A percentile compares a stretch with the other conserved stretches of the same genome.
Evolutionary conservation across 2,329 filamentous ascomycete genomes (phyloP).

Genomic region (Alternaria arbusti): DNA sequence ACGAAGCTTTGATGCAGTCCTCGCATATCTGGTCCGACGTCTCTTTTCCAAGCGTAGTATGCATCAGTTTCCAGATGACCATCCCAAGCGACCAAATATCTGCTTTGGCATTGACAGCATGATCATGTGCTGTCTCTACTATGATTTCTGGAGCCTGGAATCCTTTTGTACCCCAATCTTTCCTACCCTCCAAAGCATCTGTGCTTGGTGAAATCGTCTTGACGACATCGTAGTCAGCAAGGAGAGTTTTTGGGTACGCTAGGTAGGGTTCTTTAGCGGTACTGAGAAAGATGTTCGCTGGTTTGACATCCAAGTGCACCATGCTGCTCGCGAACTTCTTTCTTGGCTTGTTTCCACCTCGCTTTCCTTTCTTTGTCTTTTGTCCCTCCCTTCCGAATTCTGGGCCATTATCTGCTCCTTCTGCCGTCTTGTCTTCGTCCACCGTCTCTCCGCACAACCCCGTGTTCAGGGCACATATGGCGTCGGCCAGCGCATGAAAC

Average conservation of each 20-base stretch:
- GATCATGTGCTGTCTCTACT: background rate
- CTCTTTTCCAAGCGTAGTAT: background rate
- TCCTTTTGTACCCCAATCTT: background rate
- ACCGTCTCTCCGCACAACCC: background rate
- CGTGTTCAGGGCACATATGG: background rate
- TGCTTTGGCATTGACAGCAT: background rate
- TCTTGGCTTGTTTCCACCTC: background rate
- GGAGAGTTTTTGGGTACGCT: background rate
- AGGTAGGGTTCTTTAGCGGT: background rate
- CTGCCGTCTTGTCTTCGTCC: background rate
- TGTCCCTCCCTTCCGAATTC: background rate
- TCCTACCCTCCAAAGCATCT: background rate
- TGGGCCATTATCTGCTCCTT: background rate
- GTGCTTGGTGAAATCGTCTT: background rate
- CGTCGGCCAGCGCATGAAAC: background rate
- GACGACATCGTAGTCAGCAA: background rate
- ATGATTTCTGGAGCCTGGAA: background rate
- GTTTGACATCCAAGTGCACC: background rate
- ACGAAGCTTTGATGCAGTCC: background rate
- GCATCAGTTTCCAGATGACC: background rate
- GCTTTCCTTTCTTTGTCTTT: background rate
- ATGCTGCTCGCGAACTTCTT: background rate
- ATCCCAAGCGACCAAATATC: background rate
- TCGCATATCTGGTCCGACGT: background rate
- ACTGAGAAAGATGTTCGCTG: background rate